Base-by-base conservation (phyloP, 345 rosid species). In the Hevea brasiliensis region DNA sequence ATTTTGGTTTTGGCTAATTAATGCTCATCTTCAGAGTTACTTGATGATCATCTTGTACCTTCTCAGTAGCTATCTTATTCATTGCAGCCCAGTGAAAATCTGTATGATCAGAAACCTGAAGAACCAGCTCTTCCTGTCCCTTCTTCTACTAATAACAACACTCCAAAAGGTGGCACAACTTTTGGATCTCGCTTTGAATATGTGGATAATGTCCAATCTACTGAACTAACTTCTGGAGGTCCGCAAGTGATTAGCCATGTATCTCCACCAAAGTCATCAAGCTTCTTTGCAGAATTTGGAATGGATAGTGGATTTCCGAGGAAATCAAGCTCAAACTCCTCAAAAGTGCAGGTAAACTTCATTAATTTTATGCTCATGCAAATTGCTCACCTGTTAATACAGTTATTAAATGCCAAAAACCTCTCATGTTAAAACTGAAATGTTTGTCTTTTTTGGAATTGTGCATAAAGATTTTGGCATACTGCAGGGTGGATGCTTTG, bases 51-150 rank as follows among this genome's bases (percentile, higher is more conserved):
- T 29, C 27, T 20, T 26, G 21, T 29, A 18, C 71, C 32, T 12
- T 74, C 32, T 55, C 2, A 62, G 17, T 62, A 24, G 41, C 42
- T n/a, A 56, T 67, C 18, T 76, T 65, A 40, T 27, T 62, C 17
- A 67, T 58, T 85, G 81, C 87, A 95, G 98, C 80, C 96, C 41
- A 91, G 82, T 79, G 98, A 87, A 74, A 85, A 82, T 81, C 89
- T 96, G 7, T 96, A 96, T 82, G 98, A 96, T 76, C 99, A 96
- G 81, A 90, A 96, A 81, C 99, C 99, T 26, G 97, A 93, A 85
- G 98, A 93, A 74, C 88, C 87, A n/a, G 81, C 79, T 72, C 78
- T 80, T 74, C 86, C 90, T 26, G 88, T 77, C 79, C 68, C 90
- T 77, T 65, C 97, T 66, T 71, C 95, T 55, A 77, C 86, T 71